Evolutionary conservation across 225 moss, liverwort and hornwort genomes (phyloP).

Genomic region (Neckera pumila): DNA sequence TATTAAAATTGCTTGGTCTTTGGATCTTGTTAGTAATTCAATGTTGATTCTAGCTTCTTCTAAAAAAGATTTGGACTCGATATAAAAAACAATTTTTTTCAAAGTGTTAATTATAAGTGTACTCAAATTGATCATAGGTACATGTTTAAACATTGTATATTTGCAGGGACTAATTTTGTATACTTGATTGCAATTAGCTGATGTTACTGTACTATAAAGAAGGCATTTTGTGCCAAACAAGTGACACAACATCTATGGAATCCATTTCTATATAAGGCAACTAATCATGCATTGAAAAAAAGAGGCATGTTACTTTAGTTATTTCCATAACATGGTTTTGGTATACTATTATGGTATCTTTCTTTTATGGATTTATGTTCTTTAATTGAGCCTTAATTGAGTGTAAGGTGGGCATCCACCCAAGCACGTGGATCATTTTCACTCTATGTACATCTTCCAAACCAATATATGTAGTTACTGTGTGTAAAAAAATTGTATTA

Average conservation of each 20-base stretch:
- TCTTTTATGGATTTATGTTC: neutral
- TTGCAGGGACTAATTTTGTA: neutral
- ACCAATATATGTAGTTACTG: neutral
- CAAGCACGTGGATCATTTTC: too few relatives aligned
- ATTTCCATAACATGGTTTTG: neutral
- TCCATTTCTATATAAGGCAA: neutral
- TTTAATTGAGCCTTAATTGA: too few relatives aligned
- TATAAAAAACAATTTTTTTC: neutral
- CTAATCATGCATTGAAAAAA: neutral
- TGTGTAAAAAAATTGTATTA: too few relatives aligned
- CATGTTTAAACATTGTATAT: neutral
- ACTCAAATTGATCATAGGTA: neutral
- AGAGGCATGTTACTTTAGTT: neutral
- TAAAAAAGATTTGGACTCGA: fast-evolving
- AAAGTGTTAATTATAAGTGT: neutral
- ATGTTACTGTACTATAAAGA: neutral
- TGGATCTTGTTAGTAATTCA: neutral
- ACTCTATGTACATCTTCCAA: fast-evolving
- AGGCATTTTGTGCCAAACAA: neutral
- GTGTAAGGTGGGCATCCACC: too few relatives aligned
- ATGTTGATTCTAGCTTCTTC: neutral
- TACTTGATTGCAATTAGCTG: neutral
- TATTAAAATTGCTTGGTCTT: neutral
- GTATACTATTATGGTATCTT: neutral
- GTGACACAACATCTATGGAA: neutral